Evolutionary conservation across 768 basidiomycete genomes (phyloP), one percentile per base, ranked within the genome.

Genomic region (Hypsizygus marmoreus): DNA sequence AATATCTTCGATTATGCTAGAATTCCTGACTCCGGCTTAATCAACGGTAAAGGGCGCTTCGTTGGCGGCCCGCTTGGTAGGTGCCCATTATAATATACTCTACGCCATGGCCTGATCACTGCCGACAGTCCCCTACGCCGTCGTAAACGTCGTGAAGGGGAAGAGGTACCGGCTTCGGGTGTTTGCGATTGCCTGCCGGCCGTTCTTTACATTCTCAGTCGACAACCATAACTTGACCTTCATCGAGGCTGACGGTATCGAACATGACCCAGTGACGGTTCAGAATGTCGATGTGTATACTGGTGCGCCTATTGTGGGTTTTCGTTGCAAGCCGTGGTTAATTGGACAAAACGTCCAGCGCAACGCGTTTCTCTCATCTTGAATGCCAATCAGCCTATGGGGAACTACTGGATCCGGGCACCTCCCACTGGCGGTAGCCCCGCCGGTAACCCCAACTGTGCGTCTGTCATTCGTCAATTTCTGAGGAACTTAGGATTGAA

Each of bases 141-240:
- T 78, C 4, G 62, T 80, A 54, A 67, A 68, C 29, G 75, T 81
- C 23, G 44, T 57, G 20, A 43, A 50, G 0, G 72, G 71, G 6
- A 55, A 63, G 42, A 63, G 79, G n/a, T 81, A 80, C 56, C 68
- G 80, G 26, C 73, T 81, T 57, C 78, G 79, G 11, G 26, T 81
- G 13, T 57, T 82, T 49, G 59, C 63, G 26, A 67, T 69, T 19
- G 68, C 77, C n/a, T 81, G 81, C 54, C 65, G 71, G 10, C 71
- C 73, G 0, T 67, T 63, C 56, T 68, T 67, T 56, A 64, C 55
- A 1, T 65, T 72, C 59, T 70, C 67, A 7, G 47, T 70, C 37
- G 66, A 72, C 41, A 57, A 60, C 32, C 73, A 75, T 51, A 66
- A 57, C 16, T 55, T 57, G 16, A 57, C 62, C 9, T 59, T 73